Base-by-base conservation (phyloP, 495 filamentous ascomycete genomes). In the Pyrenopolyporus hunteri region DNA sequence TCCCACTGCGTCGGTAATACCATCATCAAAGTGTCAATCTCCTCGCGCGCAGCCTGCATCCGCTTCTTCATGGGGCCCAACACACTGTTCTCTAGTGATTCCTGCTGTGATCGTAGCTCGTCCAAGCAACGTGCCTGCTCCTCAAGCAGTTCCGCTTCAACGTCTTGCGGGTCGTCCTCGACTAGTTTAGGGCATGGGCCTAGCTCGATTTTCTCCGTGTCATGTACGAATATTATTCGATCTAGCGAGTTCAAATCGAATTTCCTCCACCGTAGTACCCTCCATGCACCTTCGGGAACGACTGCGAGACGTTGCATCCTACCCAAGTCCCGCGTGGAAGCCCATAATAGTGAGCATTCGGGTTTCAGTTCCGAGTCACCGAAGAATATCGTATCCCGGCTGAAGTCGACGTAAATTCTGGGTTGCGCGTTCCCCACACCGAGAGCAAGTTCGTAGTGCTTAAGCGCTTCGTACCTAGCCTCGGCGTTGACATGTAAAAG, bases 401-500 rank as follows among this genome's bases (percentile, higher is more conserved):
- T 43, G 29, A 71, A 69, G 50, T 73, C 63, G 44, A 75, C 49
- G 44, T 77, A 75, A 10, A 76, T 67, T 28, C 64, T 56, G 36
- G 73, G 70, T 44, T 69, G 35, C 25, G 36, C 55, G 37, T 45
- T 37, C 35, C 70, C 74, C 14, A 71, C 73, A 10, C 68, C 73
- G 1, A 76, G 61, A 4, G 73, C 65, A 5, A 76, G 62, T 0
- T 63, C 59, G 53, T 75, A 76, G 39, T 69, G 65, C 14, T 62
- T 67, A 8, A 73, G 67, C 8, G 73, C 73, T 44, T 72, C 63
- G 37, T 67, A 31, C 10, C 74, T 66, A 14, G 73, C 68, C 37
- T 76, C 73, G 37, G 60, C 46, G 32, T 62, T 71, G 50, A 75
- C 73, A 44, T 71, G 65, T 54, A 75, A 63, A 13, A 72, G 60